Evolutionary conservation across 2,329 filamentous ascomycete species (phyloP).

Genomic region (Triangularia verruculosa): DNA sequence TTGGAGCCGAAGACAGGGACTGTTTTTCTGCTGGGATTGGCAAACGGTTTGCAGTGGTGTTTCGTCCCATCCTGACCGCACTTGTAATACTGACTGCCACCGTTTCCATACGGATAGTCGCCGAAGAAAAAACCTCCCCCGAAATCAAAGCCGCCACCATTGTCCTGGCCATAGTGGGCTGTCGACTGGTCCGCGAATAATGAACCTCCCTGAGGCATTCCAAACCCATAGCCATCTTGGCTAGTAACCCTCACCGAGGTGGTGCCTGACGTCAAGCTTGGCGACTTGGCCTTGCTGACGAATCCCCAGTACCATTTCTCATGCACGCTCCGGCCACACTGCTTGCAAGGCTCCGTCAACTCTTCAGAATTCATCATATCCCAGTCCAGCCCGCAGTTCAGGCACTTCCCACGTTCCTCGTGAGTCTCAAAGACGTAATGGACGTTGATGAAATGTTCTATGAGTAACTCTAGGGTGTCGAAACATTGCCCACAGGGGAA

Average conservation of each 20-base stretch:
- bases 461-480: background rate
- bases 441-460: background rate
- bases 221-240: conserved; percentile 5
- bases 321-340: conserved; percentile 9
- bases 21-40: background rate
- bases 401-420: conserved; percentile 13
- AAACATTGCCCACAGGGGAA: background rate
- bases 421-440: background rate
- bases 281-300: background rate
- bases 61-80: background rate
- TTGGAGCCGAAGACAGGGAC: background rate
- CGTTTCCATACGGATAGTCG: background rate
- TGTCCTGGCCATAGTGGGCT: background rate
- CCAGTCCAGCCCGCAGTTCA: conserved; percentile 7
- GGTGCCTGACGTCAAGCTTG: conserved; percentile 11
- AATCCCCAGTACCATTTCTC: conserved; percentile 29
- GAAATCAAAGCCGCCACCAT: background rate
- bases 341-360: background rate
- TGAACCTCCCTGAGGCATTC: background rate
- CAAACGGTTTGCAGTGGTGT: background rate
- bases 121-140: background rate
- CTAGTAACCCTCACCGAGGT: conserved; percentile 5
- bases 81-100: background rate
- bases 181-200: background rate
- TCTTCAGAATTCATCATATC: background rate